Conservation (phyloP, 768 basidiomycete species). For the Mycena belliarum region DNA sequence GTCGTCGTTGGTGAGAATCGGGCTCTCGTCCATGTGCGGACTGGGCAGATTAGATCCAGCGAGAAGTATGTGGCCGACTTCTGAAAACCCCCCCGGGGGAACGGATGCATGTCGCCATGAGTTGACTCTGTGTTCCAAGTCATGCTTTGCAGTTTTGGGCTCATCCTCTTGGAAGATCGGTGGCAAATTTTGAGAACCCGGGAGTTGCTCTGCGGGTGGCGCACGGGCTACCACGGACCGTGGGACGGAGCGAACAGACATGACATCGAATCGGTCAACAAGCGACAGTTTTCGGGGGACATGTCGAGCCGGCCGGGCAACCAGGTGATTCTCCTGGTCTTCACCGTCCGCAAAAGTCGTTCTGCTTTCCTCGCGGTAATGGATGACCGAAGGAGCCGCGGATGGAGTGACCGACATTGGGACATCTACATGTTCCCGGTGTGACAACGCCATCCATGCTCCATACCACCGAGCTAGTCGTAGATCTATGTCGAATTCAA, state of each 20-base stretch:
- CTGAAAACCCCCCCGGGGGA: constrained; percentile 39
- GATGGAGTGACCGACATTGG: constrained; percentile 39
- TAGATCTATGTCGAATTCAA: constrained; percentile 87
- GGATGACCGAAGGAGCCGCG: constrained; percentile 46
- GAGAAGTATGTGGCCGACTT: constrained; percentile 48
- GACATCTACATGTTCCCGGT: constrained; percentile 43
- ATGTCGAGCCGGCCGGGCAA: constrained; percentile 44
- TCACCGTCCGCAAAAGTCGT: constrained; percentile 43
- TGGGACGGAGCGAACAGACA: constrained; percentile 39
- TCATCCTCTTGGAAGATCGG: constrained; percentile 66
- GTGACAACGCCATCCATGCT: constrained; percentile 61
- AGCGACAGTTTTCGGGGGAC: constrained; percentile 69
- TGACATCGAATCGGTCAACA: constrained; percentile 59
- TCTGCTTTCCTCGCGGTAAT: constrained; percentile 57
- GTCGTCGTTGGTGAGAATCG: constrained; percentile 25
- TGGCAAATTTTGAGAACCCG: constrained; percentile 43
- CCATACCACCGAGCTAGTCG: constrained; percentile 77
- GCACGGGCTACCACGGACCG: constrained; percentile 27
- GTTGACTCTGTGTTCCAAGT: constrained; percentile 58
- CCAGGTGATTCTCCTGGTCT: constrained; percentile 38
- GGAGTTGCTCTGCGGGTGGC: constrained; percentile 29
- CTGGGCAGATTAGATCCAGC: constrained; percentile 56
- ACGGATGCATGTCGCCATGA: constrained; percentile 66
- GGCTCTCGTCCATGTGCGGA: constrained; percentile 33
- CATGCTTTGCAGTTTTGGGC: constrained; percentile 50